Base-by-base conservation (phyloP, 805 yeast genomes). In the Maudiozyma bulderi region DNA sequence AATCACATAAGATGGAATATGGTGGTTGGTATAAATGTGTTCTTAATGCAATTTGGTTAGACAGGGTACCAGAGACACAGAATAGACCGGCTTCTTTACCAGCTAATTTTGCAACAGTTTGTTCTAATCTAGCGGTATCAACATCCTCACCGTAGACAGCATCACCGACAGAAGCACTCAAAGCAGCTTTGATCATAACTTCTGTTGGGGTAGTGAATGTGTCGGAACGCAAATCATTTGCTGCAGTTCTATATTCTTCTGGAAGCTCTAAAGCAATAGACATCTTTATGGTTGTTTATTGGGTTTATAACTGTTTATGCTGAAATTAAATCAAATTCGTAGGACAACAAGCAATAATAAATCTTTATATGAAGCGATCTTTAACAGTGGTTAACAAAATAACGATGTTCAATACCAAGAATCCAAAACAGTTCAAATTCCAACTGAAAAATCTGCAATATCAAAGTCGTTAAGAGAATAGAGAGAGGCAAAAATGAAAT, bases 161-260 rank as follows among this genome's bases (percentile, higher is more conserved):
- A 61, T 90, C 97, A 42, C 97, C 97, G 45, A 78, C 73, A 1
- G 90, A 69, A 29, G 86, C 77, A 6, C 62, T 56, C 31, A 71
- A 46, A 43, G 78, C 80, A 43, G 88, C 80, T 50, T 76, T 73
- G 20, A 84, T 63, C 91, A 89, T 87, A 39, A 77, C 72, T 33
- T 71, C 70, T 0, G 95, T 80, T 29, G 97, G 97, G 8, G 86
- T 84, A 4, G 96, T 89, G 75, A 88, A 87, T 1, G 97, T 90
- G 65, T 90, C 98, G 58, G 91, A 76, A 65, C 82, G 72, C 57
- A 78, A 73, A 55, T 79, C 83, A 61, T 77, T 77, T 15, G 62
- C 50, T 5, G 74, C 68, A 32, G 61, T 43, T 8, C 50, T 47
- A 46, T 65, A 65, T 15, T 48, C 53, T 35, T 59, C 57, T 26